Conservation (phyloP, 1,284 basidiomycete genomes). For the Meripilus lineatus region DNA sequence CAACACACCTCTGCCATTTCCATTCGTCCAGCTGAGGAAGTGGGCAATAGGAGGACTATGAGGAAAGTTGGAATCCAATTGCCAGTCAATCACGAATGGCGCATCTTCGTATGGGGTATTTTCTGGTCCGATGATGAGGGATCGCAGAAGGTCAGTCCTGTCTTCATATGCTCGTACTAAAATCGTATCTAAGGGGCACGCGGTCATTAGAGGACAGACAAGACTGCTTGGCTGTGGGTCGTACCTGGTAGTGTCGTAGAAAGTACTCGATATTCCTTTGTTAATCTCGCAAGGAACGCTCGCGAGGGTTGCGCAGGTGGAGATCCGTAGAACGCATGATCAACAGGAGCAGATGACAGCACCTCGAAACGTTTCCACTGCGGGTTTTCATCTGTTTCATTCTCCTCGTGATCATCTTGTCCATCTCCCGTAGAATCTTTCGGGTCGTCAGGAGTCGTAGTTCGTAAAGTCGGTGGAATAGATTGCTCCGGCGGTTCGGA, state of each 20-base stretch:
- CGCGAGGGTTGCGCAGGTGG: conserved; percentile 61
- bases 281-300: conserved; percentile 68
- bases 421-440: conserved; percentile 16
- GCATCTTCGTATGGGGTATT: conserved; percentile 93
- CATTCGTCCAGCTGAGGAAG: conserved; percentile 93
- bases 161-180: conserved; percentile 75
- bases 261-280: conserved; percentile 82
- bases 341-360: conserved; percentile 66
- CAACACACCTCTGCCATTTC: conserved; percentile 77
- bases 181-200: conserved; percentile 50
- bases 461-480: conserved; percentile 17
- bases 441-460: conserved; percentile 23
- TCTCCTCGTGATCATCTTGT: conserved; percentile 9
- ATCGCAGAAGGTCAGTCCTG: conserved; percentile 80
- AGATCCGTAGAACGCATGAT: conserved; percentile 76
- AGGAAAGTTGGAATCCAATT: conserved; percentile 85
- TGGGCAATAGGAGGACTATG: conserved; percentile 83
- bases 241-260: conserved; percentile 76
- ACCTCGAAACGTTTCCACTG: conserved; percentile 78
- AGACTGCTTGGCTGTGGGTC: conserved; percentile 7
- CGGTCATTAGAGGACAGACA: conserved; percentile 7
- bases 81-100: conserved; percentile 93
- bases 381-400: conserved; percentile 24
- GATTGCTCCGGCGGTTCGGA: too few relatives aligned
- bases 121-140: conserved; percentile 87